Evolutionary conservation across 495 filamentous ascomycete genomes (phyloP).

Genomic region (Halenospora varia): DNA sequence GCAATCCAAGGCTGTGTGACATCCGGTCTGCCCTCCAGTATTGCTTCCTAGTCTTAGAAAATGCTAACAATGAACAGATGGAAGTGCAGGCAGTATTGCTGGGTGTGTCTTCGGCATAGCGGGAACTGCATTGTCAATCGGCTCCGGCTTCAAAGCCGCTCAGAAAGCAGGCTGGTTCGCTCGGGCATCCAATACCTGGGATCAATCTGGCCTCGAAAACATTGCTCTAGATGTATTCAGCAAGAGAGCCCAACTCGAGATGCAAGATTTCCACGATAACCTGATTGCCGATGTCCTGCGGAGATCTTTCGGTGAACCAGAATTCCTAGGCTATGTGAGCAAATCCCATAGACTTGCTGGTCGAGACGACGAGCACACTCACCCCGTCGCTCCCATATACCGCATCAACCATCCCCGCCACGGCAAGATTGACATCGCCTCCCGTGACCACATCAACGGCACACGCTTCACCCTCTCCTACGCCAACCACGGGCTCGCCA

Average conservation of each 20-base stretch:
- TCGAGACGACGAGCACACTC: background rate
- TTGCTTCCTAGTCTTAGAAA: background rate
- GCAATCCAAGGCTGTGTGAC: background rate
- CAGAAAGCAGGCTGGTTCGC: background rate
- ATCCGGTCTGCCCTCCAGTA: background rate
- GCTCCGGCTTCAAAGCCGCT: background rate
- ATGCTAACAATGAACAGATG: background rate
- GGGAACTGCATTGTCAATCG: background rate
- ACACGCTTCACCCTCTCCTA: background rate
- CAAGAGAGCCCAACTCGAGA: background rate
- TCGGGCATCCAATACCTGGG: background rate
- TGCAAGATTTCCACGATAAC: background rate
- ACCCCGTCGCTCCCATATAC: background rate
- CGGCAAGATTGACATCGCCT: background rate
- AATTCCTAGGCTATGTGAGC: background rate
- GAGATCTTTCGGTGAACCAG: background rate
- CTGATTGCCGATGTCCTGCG: background rate
- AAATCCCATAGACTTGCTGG: background rate
- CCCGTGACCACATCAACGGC: background rate
- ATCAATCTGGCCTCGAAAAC: background rate
- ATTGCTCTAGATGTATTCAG: background rate
- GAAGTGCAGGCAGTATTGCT: background rate
- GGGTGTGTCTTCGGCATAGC: background rate
- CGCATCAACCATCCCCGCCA: background rate
- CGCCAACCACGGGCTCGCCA: background rate